Evolutionary conservation across 352 stramenopile species (phyloP).

Genomic region (Phytophthora macrochlamydospora): DNA sequence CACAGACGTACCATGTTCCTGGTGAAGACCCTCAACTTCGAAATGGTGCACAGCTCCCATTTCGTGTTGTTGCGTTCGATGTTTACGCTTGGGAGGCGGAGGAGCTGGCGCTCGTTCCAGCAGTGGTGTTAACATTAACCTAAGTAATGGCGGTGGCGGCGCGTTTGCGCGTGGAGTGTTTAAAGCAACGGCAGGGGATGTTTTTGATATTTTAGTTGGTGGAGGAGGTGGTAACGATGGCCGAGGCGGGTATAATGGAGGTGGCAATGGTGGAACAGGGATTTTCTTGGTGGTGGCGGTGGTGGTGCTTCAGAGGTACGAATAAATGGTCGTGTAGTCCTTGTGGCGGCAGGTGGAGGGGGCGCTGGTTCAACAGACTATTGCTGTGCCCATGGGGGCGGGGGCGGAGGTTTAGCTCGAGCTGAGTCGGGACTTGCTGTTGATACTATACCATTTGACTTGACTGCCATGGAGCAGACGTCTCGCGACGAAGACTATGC

Average conservation of each 20-base stretch:
- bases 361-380: constrained; percentile 75
- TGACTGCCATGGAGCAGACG: constrained; percentile 24
- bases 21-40: constrained; percentile 12
- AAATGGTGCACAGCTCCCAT: constrained; percentile 8
- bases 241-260: constrained; percentile 71
- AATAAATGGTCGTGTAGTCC: constrained; percentile 48
- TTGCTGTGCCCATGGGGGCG: constrained; percentile 80
- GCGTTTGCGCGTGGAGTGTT: constrained; percentile 72
- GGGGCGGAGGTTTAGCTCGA: constrained; percentile 45
- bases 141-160: constrained; percentile 68
- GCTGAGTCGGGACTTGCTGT: constrained; percentile 53
- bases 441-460: constrained; percentile 50
- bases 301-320: constrained; percentile 64
- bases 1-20: constrained; percentile 40
- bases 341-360: constrained; percentile 73
- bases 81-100: constrained; percentile 80
- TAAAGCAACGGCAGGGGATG: constrained; percentile 44
- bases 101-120: constrained; percentile 51
- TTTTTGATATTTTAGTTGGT: constrained; percentile 64
- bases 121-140: constrained; percentile 12
- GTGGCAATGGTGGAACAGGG: constrained; percentile 61
- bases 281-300: constrained; percentile 64
- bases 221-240: constrained; percentile 46
- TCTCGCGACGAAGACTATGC: constrained; percentile 64
- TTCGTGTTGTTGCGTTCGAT: constrained; percentile 63